phyloP scores from a whole-genome alignment of 108 stramenopile species.

The Nannochloropsis oceanica region DNA sequence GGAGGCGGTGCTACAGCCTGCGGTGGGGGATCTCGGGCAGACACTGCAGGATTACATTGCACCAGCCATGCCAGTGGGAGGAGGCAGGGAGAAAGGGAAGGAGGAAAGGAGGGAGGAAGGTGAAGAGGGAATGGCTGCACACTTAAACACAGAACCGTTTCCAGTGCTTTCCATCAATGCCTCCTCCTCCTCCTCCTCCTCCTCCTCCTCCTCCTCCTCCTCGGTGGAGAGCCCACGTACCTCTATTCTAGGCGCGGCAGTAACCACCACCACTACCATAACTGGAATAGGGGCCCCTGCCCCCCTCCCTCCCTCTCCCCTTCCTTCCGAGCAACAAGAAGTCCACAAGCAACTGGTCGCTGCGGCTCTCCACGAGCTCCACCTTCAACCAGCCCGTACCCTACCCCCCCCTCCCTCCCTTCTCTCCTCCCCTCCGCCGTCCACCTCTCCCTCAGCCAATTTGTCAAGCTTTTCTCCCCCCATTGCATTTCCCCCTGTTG shows the following conservation, averaged over 20 bases:
- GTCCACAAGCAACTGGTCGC: too few relatives aligned
- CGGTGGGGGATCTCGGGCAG: too few relatives aligned
- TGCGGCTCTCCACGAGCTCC: too few relatives aligned
- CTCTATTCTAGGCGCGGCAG: too few relatives aligned
- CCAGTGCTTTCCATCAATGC: neutral
- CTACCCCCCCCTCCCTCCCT: neutral
- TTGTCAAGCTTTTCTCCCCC: neutral
- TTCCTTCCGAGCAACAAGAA: neutral
- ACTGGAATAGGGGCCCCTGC: too few relatives aligned
- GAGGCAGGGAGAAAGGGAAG: neutral
- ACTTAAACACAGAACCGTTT: neutral
- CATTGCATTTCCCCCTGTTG: neutral
- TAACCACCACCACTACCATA: too few relatives aligned
- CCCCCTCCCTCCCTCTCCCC: neutral
- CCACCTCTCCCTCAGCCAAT: neutral
- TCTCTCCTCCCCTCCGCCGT: neutral
- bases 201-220: neutral
- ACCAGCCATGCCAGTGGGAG: neutral
- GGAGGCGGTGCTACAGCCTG: too few relatives aligned
- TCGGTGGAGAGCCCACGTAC: too few relatives aligned
- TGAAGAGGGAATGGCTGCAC: neutral
- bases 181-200: neutral
- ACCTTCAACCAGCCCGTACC: too few relatives aligned
- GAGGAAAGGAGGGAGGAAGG: neutral
- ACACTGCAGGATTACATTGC: too few relatives aligned